phyloP scores from a whole-genome alignment of 2,329 filamentous ascomycete genomes.

The Penicillium janthinellum region DNA sequence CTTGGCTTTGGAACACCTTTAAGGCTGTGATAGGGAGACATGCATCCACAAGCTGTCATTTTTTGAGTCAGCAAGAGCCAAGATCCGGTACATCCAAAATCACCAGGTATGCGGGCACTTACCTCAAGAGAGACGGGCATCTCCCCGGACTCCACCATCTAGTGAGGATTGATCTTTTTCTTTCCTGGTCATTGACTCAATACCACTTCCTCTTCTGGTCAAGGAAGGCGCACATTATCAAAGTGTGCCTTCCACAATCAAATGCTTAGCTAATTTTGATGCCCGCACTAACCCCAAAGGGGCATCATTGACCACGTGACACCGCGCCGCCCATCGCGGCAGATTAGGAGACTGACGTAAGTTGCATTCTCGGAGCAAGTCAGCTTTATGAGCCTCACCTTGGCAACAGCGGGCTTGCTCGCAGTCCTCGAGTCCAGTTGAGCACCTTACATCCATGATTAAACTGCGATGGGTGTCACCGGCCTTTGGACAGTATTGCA shows the following conservation, averaged over 20 bases:
- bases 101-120: conserved; percentile 17
- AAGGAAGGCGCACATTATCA: not conserved
- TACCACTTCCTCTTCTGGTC: not conserved
- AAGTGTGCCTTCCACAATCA: conserved; percentile 7
- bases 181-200: not conserved
- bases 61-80: conserved; percentile 26
- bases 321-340: conserved; percentile 13
- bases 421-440: not conserved
- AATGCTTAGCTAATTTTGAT: conserved; percentile 13
- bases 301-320: conserved; percentile 29
- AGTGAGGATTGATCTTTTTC: conserved; percentile 9
- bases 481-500: conserved; percentile 96
- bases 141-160: conserved; percentile 16
- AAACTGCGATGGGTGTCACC: conserved; percentile 81
- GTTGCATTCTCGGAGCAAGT: not conserved
- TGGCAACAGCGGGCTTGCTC: not conserved
- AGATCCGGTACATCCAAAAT: not conserved
- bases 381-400: conserved; percentile 4
- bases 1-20: conserved; percentile 32
- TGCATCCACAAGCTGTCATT: conserved; percentile 42
- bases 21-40: conserved; percentile 49
- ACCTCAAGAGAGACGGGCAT: conserved; percentile 38
- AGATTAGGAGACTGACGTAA: conserved; percentile 2
- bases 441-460: conserved; percentile 3
- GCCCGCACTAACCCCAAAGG: conserved; percentile 17